phyloP scores from a whole-genome alignment of 352 stramenopile species.

The Phytophthora fragariae region DNA sequence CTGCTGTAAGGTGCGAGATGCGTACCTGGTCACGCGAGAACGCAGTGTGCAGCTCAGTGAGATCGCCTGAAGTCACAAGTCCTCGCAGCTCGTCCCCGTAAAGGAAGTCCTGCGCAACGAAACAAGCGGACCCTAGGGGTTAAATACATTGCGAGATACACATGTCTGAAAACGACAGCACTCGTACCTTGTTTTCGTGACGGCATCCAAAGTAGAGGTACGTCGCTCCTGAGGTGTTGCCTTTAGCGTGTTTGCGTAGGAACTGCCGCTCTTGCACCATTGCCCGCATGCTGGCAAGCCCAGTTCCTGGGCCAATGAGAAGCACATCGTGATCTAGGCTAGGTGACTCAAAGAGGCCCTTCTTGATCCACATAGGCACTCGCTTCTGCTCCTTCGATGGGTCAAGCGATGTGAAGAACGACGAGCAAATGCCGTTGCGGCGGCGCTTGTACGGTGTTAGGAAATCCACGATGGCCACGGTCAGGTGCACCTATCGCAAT shows the following conservation, averaged over 20 bases:
- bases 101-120: conserved; percentile 77
- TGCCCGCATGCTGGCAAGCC: conserved; percentile 91
- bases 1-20: neutral
- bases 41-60: conserved; percentile 84
- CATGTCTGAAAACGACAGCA: neutral
- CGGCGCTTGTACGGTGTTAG: conserved; percentile 91
- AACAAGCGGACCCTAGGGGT: neutral
- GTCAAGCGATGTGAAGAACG: conserved; percentile 75
- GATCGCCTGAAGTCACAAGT: conserved; percentile 53
- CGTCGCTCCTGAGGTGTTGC: conserved; percentile 32
- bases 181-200: conserved; percentile 70
- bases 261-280: conserved; percentile 87
- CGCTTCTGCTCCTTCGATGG: conserved; percentile 41
- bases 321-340: conserved; percentile 64
- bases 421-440: conserved; percentile 85
- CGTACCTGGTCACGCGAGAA: conserved; percentile 91
- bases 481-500: conserved; percentile 68
- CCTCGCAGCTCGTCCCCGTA: conserved; percentile 82
- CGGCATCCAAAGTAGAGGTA: conserved; percentile 92
- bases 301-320: conserved; percentile 92
- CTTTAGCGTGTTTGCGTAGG: conserved; percentile 38
- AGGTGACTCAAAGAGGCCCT: conserved; percentile 76
- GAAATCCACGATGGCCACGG: conserved; percentile 92
- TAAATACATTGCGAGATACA: neutral
- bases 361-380: conserved; percentile 90